phyloP scores from a whole-genome alignment of 306 rosid genomes.

The Prunus mongolica region DNA sequence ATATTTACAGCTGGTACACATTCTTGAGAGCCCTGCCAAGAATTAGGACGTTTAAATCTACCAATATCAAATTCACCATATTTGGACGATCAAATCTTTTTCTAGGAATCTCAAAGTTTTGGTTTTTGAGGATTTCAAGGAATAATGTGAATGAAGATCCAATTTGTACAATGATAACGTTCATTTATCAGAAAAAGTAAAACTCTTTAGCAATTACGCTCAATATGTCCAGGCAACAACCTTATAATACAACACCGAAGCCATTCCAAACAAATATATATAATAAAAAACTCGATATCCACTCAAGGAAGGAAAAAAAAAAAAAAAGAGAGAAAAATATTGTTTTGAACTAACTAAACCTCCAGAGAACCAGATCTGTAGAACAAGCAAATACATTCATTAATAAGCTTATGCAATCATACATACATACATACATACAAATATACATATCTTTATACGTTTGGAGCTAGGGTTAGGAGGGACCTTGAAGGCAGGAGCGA shows the following conservation, averaged over 20 bases:
- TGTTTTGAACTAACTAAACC: background rate
- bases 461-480: background rate
- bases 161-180: background rate
- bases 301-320: background rate
- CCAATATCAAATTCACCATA: background rate
- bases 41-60: slow-evolving; percentile 31
- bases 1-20: slow-evolving; percentile 44
- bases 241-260: background rate
- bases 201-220: background rate
- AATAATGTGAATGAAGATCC: background rate
- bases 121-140: background rate
- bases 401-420: background rate
- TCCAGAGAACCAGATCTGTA: background rate
- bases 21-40: slow-evolving; percentile 32
- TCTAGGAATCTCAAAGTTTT: background rate
- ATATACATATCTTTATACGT: background rate
- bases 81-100: background rate
- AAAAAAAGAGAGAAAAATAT: background rate
- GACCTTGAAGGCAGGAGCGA: slow-evolving; percentile 27
- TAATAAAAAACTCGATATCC: background rate
- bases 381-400: background rate
- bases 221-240: background rate
- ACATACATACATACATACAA: background rate
- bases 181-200: background rate
- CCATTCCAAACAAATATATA: background rate